Evolutionary conservation across 2,329 filamentous ascomycete species (phyloP), one percentile per base, ranked within the genome.

Genomic region (Dothideomycetes sp.): DNA sequence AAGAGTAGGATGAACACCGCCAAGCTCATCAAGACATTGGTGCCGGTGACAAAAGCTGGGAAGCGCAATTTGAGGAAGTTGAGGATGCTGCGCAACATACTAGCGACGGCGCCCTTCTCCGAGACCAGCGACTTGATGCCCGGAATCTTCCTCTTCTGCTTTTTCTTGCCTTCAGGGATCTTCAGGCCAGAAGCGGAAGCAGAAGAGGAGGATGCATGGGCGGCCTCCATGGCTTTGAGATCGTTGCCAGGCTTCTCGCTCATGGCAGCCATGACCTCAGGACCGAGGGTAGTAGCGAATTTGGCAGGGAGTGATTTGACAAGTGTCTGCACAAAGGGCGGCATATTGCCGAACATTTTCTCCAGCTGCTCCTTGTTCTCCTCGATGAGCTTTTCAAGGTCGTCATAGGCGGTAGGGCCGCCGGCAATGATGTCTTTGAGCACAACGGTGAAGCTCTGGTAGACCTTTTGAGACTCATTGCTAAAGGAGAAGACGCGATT

Each of bases 351-450:
- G 52, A 77, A 81, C 44, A 78, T 74, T 47, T 73, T 72, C 52
- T 79, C 73, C 14, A 82, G 59, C 47, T 79, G 71, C n/a, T 66
- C 62, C 45, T 79, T 75, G n/a, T 73, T 75, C 40, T 77, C 74
- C 8, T 68, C 76, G 47, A 81, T 65, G 14, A 81, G 66, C 54
- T 71, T 74, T 51, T 80, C 77, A n/a, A 98, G 79, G 57, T 98
- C 91, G 54, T 82, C 73, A 60, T 93, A 94, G 3, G 91, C 91
- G 0, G 89, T 95, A 3, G 91, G 91, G 2, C 86, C 91, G 45
- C 91, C 91, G 56, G 87, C 88, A 52, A 91, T 76, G 12, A 95
- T 74, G 57, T 98, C 91, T 57, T 89, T 91, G 55, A 98, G 82
- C 24, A 95, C 80, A 41, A 87, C 70, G 1, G 86, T 93, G 69